Evolutionary conservation across 164 flowering plant genomes (phyloP), one percentile per base, ranked within the genome.

Genomic region (Saururus chinensis): DNA sequence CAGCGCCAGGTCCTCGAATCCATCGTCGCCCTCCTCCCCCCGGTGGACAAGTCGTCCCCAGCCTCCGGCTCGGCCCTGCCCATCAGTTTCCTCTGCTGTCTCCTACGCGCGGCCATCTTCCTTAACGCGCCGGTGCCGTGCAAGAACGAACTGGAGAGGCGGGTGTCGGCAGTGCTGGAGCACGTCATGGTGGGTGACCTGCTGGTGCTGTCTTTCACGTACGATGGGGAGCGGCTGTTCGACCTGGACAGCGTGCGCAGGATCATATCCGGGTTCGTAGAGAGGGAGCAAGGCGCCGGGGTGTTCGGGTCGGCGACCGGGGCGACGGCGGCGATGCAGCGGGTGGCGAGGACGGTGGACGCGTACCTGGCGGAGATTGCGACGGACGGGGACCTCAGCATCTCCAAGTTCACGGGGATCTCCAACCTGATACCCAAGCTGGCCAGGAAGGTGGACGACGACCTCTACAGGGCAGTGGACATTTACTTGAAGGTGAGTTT

Each of bases 381-480:
- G 0, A 74, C 87, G 12, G 76, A 67, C 51, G 60, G 57, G 0
- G 87, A 86, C 0, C 81, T 92, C 3, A 77, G 78, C 65, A 89
- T 89, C 53, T 84, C 90, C 4, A 87, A 85, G 76, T 92, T 92
- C 75, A 92, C 86, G 51, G 92, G 92, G 37, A 86, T 92, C 59
- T 95, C 98, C 0, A 78, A 70, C 64, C 76, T 92, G 48, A 73
- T 89, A 9, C 95, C 92, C 1, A 89, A 86, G 67, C 72, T 40
- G 0, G 87, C 93, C 0, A 73, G 96, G 49, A 82, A 81, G 56
- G 77, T 79, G 0, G 95, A 92, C 22, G 98, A 92, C 68, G 95
- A 92, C 79, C 84, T 92, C 17, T 89, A 92, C 53, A 71, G 96
- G 4, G 95, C 96, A 41, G 70, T 83, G 21, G 98, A 92, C 63